These are phyloP conservation scores for Neonectria punicea DNA, from an alignment of 2,329 filamentous ascomycete species.

Conservation along the genomic window DNA sequence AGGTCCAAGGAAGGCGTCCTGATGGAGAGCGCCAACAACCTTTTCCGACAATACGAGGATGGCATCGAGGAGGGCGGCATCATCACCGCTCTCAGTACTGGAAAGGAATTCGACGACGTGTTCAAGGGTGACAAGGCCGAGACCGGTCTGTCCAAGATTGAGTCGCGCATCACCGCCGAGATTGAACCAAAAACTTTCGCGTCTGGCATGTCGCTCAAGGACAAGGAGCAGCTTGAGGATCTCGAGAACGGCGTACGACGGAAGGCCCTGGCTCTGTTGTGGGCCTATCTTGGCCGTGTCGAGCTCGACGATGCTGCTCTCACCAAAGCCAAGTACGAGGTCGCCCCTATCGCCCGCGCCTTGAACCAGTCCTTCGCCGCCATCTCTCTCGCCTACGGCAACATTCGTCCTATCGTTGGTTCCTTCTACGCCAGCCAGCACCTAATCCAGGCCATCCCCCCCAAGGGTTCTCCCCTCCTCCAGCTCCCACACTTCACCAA, in stretches of 20 bases:
- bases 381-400: slow-evolving; percentile 88
- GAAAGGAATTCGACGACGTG: slow-evolving; percentile 83
- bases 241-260: slow-evolving; percentile 83
- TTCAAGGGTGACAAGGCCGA: slow-evolving; percentile 84
- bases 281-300: slow-evolving; percentile 92
- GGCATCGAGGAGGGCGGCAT: slow-evolving; percentile 83
- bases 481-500: slow-evolving; percentile 90
- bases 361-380: slow-evolving; percentile 88
- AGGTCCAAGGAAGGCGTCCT: slow-evolving; percentile 94
- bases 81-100: slow-evolving; percentile 82
- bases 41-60: slow-evolving; percentile 94
- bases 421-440: slow-evolving; percentile 87
- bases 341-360: slow-evolving; percentile 85
- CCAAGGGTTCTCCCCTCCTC: slow-evolving; percentile 85
- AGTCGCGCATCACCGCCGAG: slow-evolving; percentile 78
- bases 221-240: slow-evolving; percentile 80
- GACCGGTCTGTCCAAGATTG: slow-evolving; percentile 82
- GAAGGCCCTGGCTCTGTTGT: slow-evolving; percentile 89
- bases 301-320: slow-evolving; percentile 83
- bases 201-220: slow-evolving; percentile 73
- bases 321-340: slow-evolving; percentile 87
- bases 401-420: slow-evolving; percentile 81
- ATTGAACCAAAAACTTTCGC: slow-evolving; percentile 63
- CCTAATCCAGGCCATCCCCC: slow-evolving; percentile 88
- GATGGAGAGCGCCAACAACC: slow-evolving; percentile 91